Percentiles rank a stretch among this genome's conserved stretches.
Conservation (phyloP, 768 basidiomycete genomes). For the Termitomyces sp. region DNA sequence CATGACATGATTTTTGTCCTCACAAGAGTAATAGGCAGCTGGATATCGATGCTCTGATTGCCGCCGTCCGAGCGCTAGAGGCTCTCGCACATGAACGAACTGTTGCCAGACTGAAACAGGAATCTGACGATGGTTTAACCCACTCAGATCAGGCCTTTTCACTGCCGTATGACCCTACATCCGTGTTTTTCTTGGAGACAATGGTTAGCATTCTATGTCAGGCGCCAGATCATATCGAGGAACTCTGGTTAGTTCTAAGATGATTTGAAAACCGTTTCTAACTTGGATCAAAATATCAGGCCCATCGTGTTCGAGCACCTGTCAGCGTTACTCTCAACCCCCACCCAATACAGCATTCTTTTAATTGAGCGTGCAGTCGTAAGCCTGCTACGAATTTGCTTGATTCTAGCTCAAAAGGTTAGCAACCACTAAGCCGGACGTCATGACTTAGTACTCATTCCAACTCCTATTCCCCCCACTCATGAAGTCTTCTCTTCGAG, state of each 20-base stretch:
- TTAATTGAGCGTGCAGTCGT: constrained; percentile 94
- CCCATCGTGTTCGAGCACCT: constrained; percentile 94
- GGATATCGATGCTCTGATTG: constrained; percentile 73
- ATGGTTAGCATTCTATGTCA: constrained; percentile 89
- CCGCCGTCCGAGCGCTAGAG: constrained; percentile 83
- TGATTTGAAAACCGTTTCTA: neutral
- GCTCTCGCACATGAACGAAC: constrained; percentile 89
- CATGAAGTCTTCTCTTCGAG: constrained; percentile 71
- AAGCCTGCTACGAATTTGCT: constrained; percentile 78
- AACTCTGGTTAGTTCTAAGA: constrained; percentile 70
- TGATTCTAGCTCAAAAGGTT: constrained; percentile 79
- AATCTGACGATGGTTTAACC: constrained; percentile 53
- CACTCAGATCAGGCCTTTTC: constrained; percentile 44
- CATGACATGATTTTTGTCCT: neutral
- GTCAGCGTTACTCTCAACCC: constrained; percentile 70
- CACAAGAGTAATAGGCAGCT: constrained; percentile 52
- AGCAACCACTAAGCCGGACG: constrained; percentile 15
- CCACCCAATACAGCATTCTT: constrained; percentile 82
- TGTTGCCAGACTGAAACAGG: constrained; percentile 70
- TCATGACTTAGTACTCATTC: constrained; percentile 7
- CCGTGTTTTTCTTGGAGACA: constrained; percentile 90
- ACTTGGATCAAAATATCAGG: constrained; percentile 45
- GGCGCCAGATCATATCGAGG: constrained; percentile 74
- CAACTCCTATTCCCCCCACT: neutral
- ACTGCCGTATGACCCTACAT: constrained; percentile 91